Percentiles rank a stretch among this genome's conserved stretches.
Evolutionary conservation across 148 eudicot species (phyloP).

Genomic region (Diospyros lotus): DNA sequence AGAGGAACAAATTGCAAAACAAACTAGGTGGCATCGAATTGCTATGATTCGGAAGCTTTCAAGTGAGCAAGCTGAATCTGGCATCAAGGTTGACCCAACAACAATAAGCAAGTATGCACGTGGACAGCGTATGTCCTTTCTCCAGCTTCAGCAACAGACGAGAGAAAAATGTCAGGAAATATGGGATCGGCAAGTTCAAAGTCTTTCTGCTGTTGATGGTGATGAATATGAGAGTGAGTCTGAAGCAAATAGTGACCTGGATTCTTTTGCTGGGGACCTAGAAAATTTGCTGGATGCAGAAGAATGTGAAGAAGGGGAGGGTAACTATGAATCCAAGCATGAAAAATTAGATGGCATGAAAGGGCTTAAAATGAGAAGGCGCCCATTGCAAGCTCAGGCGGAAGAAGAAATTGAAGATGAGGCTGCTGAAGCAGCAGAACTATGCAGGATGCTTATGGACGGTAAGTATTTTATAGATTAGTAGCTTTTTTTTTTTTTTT

Average conservation of each 20-base stretch:
- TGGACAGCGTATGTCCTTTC: slow-evolving; percentile 97
- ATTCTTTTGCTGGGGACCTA: slow-evolving; percentile 97
- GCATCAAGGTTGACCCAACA: slow-evolving; percentile 80
- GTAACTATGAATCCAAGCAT: slow-evolving; percentile 48
- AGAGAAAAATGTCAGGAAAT: slow-evolving; percentile 98
- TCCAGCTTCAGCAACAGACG: slow-evolving; percentile 95
- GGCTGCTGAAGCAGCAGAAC: slow-evolving; percentile 89
- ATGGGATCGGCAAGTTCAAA: slow-evolving; percentile 91
- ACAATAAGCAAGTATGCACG: slow-evolving; percentile 94
- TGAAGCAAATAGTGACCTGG: slow-evolving; percentile 93
- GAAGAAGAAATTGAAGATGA: slow-evolving; percentile 94
- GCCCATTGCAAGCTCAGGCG: slow-evolving; percentile 59
- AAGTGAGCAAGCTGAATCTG: slow-evolving; percentile 93
- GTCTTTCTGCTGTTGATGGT: slow-evolving; percentile 75
- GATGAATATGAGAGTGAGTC: slow-evolving; percentile 88
- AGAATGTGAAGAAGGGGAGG: slow-evolving; percentile 83
- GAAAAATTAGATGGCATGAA: slow-evolving; percentile 68
- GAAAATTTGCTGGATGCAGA: slow-evolving; percentile 98
- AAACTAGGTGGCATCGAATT: slow-evolving; percentile 94
- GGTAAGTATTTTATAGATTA: slow-evolving; percentile 38
- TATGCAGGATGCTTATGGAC: slow-evolving; percentile 82
- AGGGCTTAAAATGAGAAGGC: slow-evolving; percentile 94
- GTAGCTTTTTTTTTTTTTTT: background rate
- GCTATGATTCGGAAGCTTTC: slow-evolving; percentile 95
- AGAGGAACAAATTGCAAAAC: slow-evolving; percentile 78